A percentile compares a stretch with the other conserved stretches of the same genome.
phyloP scores from a whole-genome alignment of 2,329 filamentous ascomycete genomes.

The Penicillium polonicum region DNA sequence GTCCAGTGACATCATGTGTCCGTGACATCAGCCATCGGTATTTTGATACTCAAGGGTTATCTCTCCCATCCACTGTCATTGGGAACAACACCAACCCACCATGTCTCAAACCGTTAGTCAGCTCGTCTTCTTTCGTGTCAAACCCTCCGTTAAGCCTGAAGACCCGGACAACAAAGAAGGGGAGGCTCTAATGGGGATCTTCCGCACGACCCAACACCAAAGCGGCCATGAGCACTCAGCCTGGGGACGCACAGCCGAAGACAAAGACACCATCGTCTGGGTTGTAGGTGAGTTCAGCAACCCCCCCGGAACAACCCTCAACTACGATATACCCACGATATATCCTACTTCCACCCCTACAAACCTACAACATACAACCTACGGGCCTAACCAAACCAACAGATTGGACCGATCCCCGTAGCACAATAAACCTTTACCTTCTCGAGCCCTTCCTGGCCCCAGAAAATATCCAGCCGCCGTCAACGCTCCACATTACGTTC shows the following conservation, averaged over 20 bases:
- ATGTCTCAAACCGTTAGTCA: conserved; percentile 34
- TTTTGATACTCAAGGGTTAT: not conserved
- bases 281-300: conserved; percentile 33
- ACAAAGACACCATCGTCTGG: conserved; percentile 39
- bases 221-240: conserved; percentile 36
- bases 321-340: not conserved
- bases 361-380: not conserved
- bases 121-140: conserved; percentile 40
- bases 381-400: conserved; percentile 1
- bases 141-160: conserved; percentile 39
- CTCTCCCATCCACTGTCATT: not conserved
- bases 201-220: conserved; percentile 33
- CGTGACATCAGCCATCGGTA: conserved; percentile 4
- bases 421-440: conserved; percentile 17
- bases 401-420: conserved; percentile 38
- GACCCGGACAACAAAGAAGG: conserved; percentile 36
- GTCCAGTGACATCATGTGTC: not conserved
- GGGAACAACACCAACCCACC: not conserved
- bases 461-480: conserved; percentile 20
- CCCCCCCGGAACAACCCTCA: not conserved
- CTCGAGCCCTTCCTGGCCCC: conserved; percentile 29
- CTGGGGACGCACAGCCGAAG: conserved; percentile 41
- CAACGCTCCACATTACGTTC: conserved; percentile 33
- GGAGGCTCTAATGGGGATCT: conserved; percentile 28
- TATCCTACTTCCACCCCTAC: not conserved